Evolutionary conservation across 306 rosid species (phyloP).

Genomic region (Clitoria ternatea): DNA sequence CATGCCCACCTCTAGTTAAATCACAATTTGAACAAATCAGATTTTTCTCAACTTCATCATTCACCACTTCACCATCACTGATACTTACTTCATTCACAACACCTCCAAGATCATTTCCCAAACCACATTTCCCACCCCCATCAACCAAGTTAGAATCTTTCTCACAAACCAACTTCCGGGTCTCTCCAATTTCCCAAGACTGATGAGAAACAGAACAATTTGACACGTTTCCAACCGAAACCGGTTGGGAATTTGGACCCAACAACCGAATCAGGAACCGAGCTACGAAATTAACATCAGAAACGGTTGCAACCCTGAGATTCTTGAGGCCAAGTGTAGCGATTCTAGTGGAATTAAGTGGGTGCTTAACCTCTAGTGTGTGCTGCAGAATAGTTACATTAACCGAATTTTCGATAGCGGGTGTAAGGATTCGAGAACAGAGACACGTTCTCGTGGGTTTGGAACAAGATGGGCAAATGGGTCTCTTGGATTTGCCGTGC

Average conservation of each 20-base stretch:
- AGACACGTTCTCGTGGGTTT: conserved; percentile 74
- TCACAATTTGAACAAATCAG: neutral
- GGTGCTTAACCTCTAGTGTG: conserved; percentile 65
- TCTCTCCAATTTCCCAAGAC: conserved; percentile 9
- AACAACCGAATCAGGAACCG: conserved; percentile 40
- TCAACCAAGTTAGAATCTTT: conserved; percentile 15
- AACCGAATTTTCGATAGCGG: conserved; percentile 52
- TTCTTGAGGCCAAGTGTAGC: conserved; percentile 68
- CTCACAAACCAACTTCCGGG: conserved; percentile 22
- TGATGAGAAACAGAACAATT: conserved; percentile 11
- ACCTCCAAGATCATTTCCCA: neutral
- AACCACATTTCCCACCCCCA: conserved; percentile 9
- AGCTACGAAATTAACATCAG: conserved; percentile 60
- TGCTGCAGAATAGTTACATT: conserved; percentile 77
- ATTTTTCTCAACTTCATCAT: conserved; percentile 19
- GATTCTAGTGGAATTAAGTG: conserved; percentile 81
- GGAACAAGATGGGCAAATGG: conserved; percentile 67
- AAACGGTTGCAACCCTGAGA: conserved; percentile 54
- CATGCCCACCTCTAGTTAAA: neutral
- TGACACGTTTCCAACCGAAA: neutral
- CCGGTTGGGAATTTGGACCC: conserved; percentile 15
- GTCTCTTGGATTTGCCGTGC: conserved; percentile 49
- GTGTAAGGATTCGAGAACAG: conserved; percentile 55
- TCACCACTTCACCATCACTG: neutral
- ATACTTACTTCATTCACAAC: neutral